These are phyloP conservation scores for Lepidium africanum DNA, from an alignment of 345 rosid genomes.

Conservation along the genomic window DNA sequence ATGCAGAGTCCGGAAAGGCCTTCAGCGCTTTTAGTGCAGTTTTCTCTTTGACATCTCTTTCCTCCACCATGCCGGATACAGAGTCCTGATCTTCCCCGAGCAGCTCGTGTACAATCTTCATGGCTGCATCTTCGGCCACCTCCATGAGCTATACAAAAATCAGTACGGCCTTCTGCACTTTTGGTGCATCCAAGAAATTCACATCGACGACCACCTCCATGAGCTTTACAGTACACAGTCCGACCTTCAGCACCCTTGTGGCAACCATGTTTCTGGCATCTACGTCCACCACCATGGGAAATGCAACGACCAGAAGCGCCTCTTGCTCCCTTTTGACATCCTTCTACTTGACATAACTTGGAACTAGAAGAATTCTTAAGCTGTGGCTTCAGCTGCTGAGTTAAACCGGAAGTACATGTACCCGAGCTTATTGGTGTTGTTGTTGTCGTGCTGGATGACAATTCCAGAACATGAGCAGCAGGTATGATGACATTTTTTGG, in stretches of 20 bases:
- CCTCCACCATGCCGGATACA: conserved; percentile 99
- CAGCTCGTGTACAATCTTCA: conserved; percentile 84
- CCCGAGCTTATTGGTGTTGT: conserved; percentile 63
- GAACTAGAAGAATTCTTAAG: conserved; percentile 46
- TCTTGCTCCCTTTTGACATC: conserved; percentile 98
- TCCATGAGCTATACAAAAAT: conserved; percentile 93
- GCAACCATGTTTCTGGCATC: conserved; percentile 88
- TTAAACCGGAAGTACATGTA: conserved; percentile 73
- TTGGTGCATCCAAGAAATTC: conserved; percentile 95
- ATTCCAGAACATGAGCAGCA: conserved; percentile 38
- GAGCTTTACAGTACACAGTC: conserved; percentile 95
- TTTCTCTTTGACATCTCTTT: conserved; percentile 83
- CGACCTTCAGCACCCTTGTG: conserved; percentile 98
- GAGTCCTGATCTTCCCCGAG: conserved; percentile 90
- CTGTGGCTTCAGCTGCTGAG: conserved; percentile 50
- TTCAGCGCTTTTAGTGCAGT: conserved; percentile 91
- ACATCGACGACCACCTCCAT: conserved; percentile 96
- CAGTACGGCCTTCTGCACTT: conserved; percentile 98
- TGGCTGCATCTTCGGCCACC: conserved; percentile 91
- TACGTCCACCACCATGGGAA: conserved; percentile 95
- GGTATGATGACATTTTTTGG: conserved; percentile 29
- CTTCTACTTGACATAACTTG: conserved; percentile 82
- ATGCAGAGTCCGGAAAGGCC: conserved; percentile 96
- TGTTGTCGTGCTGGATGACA: conserved; percentile 44
- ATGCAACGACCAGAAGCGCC: conserved; percentile 97